Percentiles rank a stretch among this genome's conserved stretches.
Evolutionary conservation across 352 stramenopile species (phyloP).

Genomic region (Phytophthora kernoviae): DNA sequence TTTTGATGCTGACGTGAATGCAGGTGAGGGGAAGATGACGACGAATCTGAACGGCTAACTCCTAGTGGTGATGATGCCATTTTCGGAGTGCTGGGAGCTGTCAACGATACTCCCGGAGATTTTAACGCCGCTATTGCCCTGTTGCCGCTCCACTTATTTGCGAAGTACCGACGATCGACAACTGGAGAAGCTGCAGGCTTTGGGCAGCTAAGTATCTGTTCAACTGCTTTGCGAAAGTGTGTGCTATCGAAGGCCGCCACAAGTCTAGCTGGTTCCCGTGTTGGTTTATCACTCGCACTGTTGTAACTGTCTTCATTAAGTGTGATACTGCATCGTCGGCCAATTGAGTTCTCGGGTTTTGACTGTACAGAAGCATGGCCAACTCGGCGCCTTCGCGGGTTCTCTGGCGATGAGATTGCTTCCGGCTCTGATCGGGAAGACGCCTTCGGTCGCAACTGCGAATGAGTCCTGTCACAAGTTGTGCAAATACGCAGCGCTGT

Average conservation of each 20-base stretch:
- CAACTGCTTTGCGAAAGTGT: constrained; percentile 8
- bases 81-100: constrained; percentile 22
- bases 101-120: constrained; percentile 6
- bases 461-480: constrained; percentile 43
- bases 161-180: constrained; percentile 32
- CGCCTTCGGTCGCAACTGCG: constrained; percentile 18
- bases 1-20: constrained; percentile 3
- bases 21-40: constrained; percentile 13
- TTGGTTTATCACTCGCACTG: constrained; percentile 3
- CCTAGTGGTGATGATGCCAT: constrained; percentile 2
- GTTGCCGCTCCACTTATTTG: constrained; percentile 21
- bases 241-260: constrained; percentile 2
- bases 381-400: constrained; percentile 15
- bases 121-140: constrained; percentile 11
- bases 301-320: constrained; percentile 8
- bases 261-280: constrained; percentile 1
- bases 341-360: constrained; percentile 4
- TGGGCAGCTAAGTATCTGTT: constrained; percentile 23
- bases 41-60: constrained; percentile 17
- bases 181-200: constrained; percentile 21
- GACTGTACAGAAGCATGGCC: background rate
- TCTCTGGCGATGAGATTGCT: constrained; percentile 12
- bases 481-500: constrained; percentile 74
- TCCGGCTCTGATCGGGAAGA: constrained; percentile 24
- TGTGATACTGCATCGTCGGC: constrained; percentile 13